phyloP scores from a whole-genome alignment of 371 early-diverging fungal species.

The Rhizomucor miehei region DNA sequence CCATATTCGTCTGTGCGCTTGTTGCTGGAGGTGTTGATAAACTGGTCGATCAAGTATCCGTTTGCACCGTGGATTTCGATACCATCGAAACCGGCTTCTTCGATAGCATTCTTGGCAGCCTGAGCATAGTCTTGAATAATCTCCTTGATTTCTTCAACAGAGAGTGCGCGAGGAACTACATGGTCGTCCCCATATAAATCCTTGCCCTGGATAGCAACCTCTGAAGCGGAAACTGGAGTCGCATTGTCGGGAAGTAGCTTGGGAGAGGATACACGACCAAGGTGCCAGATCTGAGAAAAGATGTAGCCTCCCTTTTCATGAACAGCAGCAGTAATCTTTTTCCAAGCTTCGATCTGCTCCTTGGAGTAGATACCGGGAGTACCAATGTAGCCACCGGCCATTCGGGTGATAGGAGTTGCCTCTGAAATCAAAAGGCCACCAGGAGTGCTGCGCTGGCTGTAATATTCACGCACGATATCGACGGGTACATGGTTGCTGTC shows the following conservation, averaged over 20 bases:
- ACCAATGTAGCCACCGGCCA: conserved; percentile 33
- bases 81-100: conserved; percentile 62
- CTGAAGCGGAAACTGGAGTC: conserved; percentile 16
- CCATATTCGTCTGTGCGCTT: conserved; percentile 62
- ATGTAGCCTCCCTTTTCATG: conserved; percentile 57
- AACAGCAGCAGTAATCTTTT: conserved; percentile 52
- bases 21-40: conserved; percentile 38
- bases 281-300: conserved; percentile 44
- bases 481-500: conserved; percentile 24
- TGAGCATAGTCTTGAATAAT: conserved; percentile 57
- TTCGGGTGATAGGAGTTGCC: conserved; percentile 46
- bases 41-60: conserved; percentile 58
- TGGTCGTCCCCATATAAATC: conserved; percentile 7
- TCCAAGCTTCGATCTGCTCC: conserved; percentile 59
- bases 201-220: conserved; percentile 15
- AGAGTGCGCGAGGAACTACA: conserved; percentile 59
- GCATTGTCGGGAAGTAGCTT: conserved; percentile 5
- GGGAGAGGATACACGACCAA: conserved; percentile 12
- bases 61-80: conserved; percentile 71
- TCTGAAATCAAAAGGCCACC: conserved; percentile 62
- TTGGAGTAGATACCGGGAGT: conserved; percentile 48
- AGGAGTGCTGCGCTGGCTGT: conserved; percentile 51
- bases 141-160: conserved; percentile 57
- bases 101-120: conserved; percentile 37
- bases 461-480: conserved; percentile 48